Base-by-base conservation (phyloP, 2,329 filamentous ascomycete genomes). In the Aspergillus bombycis region DNA sequence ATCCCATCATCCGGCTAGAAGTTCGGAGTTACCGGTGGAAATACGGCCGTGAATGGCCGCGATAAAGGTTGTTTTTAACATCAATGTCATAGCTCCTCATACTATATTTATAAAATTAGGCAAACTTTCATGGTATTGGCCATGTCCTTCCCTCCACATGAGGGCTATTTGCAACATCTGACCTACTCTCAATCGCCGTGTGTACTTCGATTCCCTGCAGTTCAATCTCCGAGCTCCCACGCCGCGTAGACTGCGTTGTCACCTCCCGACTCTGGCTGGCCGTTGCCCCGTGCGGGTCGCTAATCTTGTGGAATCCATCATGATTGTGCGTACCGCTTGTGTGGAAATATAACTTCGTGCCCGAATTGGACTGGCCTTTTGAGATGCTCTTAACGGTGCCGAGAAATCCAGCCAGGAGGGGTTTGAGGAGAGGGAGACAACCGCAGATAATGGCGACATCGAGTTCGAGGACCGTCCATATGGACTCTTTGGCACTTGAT, bases 371-470 rank as follows among this genome's bases (percentile, higher is more conserved):
- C 28, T 58, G 58, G 32, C 50, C 61, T 19, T 63, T 63, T 4
- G 61, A 63, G 30, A 63, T 58, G 19, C 57, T 60, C 36, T 60
- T 60, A 30, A 63, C 61, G 11, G 59, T 63, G n/a, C 61, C 61
- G 11, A 63, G 32, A 26, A 63, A 63, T 14, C 61, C 62, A 3
- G 63, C 62, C 36, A 68, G 52, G 7, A 69, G 21, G 1, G 68
- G 68, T 46, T 68, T 70, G 58, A 69, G 62, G 2, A 70, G 58
- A 4, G 67, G 60, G 4, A 70, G 62, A 16, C 62, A 69, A 14
- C 68, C 68, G 32, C 68, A 70, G 30, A 70, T 69, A 21, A 70
- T 67, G 12, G 68, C 67, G 10, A 67, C 61, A 26, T 70, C 65
- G 30, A 68, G 60, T 56, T 70, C 68, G 50, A 69, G 58, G 1